phyloP scores from a whole-genome alignment of 2,329 filamentous ascomycete genomes.

The Gremmenia infestans region DNA sequence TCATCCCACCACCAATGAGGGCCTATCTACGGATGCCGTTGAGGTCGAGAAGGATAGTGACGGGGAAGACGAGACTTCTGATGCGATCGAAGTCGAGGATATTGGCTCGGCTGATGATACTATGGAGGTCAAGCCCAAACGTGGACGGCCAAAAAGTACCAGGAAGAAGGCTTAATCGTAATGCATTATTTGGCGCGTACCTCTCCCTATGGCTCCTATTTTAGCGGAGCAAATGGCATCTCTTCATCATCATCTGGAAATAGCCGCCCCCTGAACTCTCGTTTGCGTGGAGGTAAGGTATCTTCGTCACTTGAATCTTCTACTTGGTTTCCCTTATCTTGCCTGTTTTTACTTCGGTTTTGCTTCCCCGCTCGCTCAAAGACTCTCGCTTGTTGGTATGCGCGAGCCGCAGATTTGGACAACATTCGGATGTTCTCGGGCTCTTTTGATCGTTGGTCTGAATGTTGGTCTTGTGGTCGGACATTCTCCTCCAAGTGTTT shows the following conservation, averaged over 20 bases:
- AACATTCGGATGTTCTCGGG: not conserved
- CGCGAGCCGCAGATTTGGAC: not conserved
- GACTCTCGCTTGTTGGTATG: not conserved
- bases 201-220: not conserved
- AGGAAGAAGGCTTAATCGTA: slow-evolving; percentile 19
- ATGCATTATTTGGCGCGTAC: not conserved
- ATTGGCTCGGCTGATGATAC: slow-evolving; percentile 10
- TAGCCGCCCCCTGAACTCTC: not conserved
- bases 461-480: not conserved
- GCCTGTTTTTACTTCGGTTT: not conserved
- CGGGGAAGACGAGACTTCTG: slow-evolving; percentile 2
- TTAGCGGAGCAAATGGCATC: not conserved
- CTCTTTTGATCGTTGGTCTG: not conserved
- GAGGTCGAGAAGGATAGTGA: slow-evolving; percentile 1
- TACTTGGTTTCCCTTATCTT: not conserved
- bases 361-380: not conserved
- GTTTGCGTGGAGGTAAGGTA: not conserved
- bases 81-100: slow-evolving; percentile 5
- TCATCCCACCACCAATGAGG: slow-evolving; percentile 1
- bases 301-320: not conserved
- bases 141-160: slow-evolving; percentile 16
- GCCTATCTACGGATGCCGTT: not conserved
- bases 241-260: not conserved
- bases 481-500: not conserved
- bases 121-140: slow-evolving; percentile 17